Base-by-base conservation (phyloP, 805 yeast genomes). In the Pichia exigua region DNA sequence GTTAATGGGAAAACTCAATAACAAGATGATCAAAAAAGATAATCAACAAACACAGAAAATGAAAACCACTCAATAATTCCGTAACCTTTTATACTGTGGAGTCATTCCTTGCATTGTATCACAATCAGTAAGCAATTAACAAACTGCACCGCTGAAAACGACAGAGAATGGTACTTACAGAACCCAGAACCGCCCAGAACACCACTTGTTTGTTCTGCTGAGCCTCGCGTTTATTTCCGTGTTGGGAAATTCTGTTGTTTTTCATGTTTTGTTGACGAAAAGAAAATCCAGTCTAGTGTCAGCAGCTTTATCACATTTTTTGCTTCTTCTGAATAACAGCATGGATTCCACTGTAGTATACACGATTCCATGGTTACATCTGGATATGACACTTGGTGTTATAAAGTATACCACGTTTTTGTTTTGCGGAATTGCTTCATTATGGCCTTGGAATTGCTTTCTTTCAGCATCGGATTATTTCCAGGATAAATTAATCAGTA, bases 401-500 rank as follows among this genome's bases (percentile, higher is more conserved):
- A 47, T 69, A n/a, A 66, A 65, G 45, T 87, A 86, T 61, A 27
- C 75, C 12, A 79, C 92, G 0, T 89, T 85, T 61, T 68, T 81
- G 24, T 59, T 79, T 13, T 75, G 87, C 9, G 97, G 97, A 0
- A 74, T 88, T 15, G 85, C 96, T 1, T 73, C 85, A 21, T 73
- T 92, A 21, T 92, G 98, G 97, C 98, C 98, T 0, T 92, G 98
- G 97, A 94, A 92, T 72, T 82, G 94, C 59, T 84, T 91, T 56
- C 68, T 94, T 11, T 81, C 95, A 1, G 96, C 97, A 0, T 79
- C 96, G 0, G 85, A 85, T 10, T 90, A 88, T 67, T 88, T 89
- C 61, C 74, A 77, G 53, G 76, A 78, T 57, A 64, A 90, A 58
- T 79, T 92, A 55, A 68, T 66, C 20, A 71, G 64, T n/a, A 67